Percentiles rank a stretch among this genome's conserved stretches.
phyloP scores from a whole-genome alignment of 163 green algal species.

The Scenedesmus sp. region DNA sequence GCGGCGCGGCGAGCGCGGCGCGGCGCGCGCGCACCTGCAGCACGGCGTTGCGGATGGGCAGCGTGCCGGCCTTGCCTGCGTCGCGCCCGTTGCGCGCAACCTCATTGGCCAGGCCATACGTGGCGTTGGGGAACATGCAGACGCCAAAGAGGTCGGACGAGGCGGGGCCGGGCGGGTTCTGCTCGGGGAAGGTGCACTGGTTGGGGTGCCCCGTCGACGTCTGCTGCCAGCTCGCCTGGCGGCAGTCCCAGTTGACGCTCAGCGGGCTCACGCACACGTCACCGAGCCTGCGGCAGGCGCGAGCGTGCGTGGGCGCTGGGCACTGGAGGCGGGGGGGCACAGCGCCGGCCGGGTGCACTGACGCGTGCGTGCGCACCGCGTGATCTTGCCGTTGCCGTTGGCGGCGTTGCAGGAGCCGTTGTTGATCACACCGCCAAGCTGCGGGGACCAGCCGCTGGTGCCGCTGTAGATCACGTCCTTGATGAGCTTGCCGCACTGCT shows the following conservation, averaged over 20 bases:
- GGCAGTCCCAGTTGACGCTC: conserved; percentile 63
- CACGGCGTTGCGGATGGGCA: conserved; percentile 28
- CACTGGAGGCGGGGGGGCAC: not conserved
- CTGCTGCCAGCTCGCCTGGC: conserved; percentile 8
- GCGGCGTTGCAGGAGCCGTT: conserved; percentile 40
- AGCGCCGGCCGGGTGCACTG: not conserved
- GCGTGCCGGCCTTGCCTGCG: not conserved
- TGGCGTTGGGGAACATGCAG: conserved; percentile 60
- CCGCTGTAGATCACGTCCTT: conserved; percentile 63
- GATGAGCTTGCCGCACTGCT: conserved; percentile 49
- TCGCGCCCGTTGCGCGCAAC: conserved; percentile 43
- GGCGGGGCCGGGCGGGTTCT: not conserved
- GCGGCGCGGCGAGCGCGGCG: no score
- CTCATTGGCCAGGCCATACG: conserved; percentile 43
- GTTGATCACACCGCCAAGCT: conserved; percentile 72
- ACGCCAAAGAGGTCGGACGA: conserved; percentile 48
- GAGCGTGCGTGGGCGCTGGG: not conserved
- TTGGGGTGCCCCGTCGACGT: conserved; percentile 50
- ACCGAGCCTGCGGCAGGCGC: conserved; percentile 50
- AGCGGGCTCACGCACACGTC: conserved; percentile 69
- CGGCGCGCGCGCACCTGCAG: conserved; percentile 4
- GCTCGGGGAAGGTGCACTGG: conserved; percentile 52
- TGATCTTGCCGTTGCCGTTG: conserved; percentile 52
- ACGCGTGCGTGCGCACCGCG: conserved; percentile 37
- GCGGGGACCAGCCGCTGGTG: conserved; percentile 66